These are phyloP conservation scores for Chaetoscypha palmicola DNA, from an alignment of 2,329 filamentous ascomycete genomes.

Conservation along the genomic window DNA sequence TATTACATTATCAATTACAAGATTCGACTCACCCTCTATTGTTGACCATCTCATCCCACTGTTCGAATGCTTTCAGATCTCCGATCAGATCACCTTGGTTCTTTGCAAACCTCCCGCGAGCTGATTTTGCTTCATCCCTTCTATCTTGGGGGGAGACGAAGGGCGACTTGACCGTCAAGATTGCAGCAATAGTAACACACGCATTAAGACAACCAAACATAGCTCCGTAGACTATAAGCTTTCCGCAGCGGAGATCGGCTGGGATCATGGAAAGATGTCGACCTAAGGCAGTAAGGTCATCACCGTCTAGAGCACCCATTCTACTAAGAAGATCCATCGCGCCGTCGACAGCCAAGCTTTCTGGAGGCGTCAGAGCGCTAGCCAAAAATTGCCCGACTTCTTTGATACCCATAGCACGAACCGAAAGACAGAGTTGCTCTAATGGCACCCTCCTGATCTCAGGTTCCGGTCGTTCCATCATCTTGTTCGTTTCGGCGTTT, in stretches of 20 bases:
- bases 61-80: constrained; percentile 75
- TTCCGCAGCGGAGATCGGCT: constrained; percentile 84
- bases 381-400: constrained; percentile 77
- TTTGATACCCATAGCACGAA: constrained; percentile 86
- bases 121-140: constrained; percentile 72
- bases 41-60: constrained; percentile 65
- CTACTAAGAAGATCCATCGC: constrained; percentile 71
- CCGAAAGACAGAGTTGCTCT: constrained; percentile 89
- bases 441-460: constrained; percentile 90
- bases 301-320: constrained; percentile 83
- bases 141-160: constrained; percentile 80
- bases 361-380: constrained; percentile 83
- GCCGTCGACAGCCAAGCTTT: constrained; percentile 75
- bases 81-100: constrained; percentile 84
- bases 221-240: constrained; percentile 90
- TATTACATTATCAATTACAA: neutral
- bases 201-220: constrained; percentile 90
- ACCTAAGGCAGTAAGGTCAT: constrained; percentile 83
- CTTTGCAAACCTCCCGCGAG: constrained; percentile 64
- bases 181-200: constrained; percentile 80
- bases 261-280: constrained; percentile 93
- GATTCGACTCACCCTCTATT: constrained; percentile 37
- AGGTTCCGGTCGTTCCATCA: constrained; percentile 83
- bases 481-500: constrained; percentile 70
- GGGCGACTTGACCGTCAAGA: constrained; percentile 81